Evolutionary conservation across 306 rosid genomes (phyloP), one percentile per base, ranked within the genome.

Genomic region (Rosa multiflora): DNA sequence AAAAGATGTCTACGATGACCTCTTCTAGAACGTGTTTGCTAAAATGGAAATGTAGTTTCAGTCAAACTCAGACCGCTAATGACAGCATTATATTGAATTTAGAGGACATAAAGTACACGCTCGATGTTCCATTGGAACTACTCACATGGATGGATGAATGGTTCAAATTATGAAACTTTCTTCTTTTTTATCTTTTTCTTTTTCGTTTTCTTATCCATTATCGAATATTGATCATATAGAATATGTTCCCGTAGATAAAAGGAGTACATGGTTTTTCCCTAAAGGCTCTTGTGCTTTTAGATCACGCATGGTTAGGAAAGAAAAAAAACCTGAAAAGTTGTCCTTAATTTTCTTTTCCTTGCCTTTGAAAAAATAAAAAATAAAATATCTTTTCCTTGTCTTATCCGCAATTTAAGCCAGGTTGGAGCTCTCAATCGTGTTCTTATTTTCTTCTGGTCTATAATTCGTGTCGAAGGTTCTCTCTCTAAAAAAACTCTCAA

Each of bases 1-100:
- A 64, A 18, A 32, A 40, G 78, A 55, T 75, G 62, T 80, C 77
- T 75, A 2, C 40, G 62, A 82, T 47, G 73, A 40, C 75, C 71
- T 26, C 71, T 75, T 76, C 29, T 64, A 4, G 55, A 73, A 63
- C 59, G 37, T 53, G 56, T 67, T 82, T 8, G 37, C 11, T 80
- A 58, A 68, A 68, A 68, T 64, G 56, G 53, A 17, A 40, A 35
- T 47, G 85, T 51, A 72, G 75, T 53, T 62, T 80, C 40, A 43
- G 74, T 55, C 12, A 32, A 73, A 76, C 35, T 43, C 37, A 61
- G 23, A 17, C 14, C 49, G 77, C 59, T 78, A 72, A 67, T 66
- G 51, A 20, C 7, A 39, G 23, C 51, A n/a, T 12, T 44, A n/a
- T 21, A 53, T 37, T 40, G 77, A 74, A 40, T 74, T 20, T 4